These are phyloP conservation scores for Aspergillus arachidicola DNA, from an alignment of 2,329 filamentous ascomycete species.

Conservation along the genomic window DNA sequence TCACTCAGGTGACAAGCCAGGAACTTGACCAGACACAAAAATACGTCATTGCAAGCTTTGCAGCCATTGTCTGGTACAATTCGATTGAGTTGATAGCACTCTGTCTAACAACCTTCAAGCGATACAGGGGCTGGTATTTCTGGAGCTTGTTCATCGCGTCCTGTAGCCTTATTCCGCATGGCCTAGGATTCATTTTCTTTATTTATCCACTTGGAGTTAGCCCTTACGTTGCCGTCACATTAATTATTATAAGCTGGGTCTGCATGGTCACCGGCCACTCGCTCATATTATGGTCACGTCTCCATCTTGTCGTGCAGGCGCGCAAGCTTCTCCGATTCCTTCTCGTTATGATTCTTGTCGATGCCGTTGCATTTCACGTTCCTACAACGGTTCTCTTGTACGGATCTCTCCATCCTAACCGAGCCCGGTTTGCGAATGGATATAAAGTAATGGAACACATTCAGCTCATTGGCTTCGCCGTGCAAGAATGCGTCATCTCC, in stretches of 20 bases:
- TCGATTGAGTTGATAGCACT: constrained; percentile 21
- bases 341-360: constrained; percentile 59
- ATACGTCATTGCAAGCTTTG: constrained; percentile 22
- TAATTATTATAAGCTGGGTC: constrained; percentile 57
- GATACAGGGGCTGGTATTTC: constrained; percentile 4
- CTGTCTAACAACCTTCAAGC: constrained; percentile 1
- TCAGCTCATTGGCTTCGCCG: constrained; percentile 45
- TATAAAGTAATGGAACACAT: constrained; percentile 47
- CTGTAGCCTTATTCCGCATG: constrained; percentile 29
- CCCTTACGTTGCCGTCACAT: constrained; percentile 36
- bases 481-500: constrained; percentile 48
- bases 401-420: constrained; percentile 21
- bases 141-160: constrained; percentile 5
- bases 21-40: neutral
- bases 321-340: constrained; percentile 50
- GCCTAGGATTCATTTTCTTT: constrained; percentile 42
- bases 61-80: constrained; percentile 47
- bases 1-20: neutral
- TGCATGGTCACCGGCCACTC: constrained; percentile 63
- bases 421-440: constrained; percentile 17
- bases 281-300: constrained; percentile 62
- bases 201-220: constrained; percentile 32
- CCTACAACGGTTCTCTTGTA: constrained; percentile 58
- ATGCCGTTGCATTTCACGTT: constrained; percentile 55
- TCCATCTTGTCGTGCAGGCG: constrained; percentile 59